Conservation (phyloP, 2,329 filamentous ascomycete genomes). For the Elsinoe necatrix region DNA sequence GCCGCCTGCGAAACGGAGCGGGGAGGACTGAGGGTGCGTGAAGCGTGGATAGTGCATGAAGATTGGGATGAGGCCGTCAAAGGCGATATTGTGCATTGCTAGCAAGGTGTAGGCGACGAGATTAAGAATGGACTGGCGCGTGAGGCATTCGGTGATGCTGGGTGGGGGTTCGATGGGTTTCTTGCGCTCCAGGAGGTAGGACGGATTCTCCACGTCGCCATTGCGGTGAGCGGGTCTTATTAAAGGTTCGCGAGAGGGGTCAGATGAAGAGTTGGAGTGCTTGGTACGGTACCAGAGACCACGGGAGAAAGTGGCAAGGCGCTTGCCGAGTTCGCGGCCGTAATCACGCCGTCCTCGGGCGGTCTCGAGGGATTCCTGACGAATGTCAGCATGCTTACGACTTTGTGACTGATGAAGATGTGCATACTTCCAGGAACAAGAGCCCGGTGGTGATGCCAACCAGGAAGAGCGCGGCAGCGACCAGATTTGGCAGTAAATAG, state of each 20-base stretch:
- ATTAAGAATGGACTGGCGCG: constrained; percentile 64
- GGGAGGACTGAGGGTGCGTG: constrained; percentile 49
- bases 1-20: constrained; percentile 74
- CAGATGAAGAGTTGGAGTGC: constrained; percentile 16
- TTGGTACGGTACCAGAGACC: constrained; percentile 18
- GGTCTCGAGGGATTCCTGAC: constrained; percentile 69
- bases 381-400: constrained; percentile 13
- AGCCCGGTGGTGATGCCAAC: constrained; percentile 64
- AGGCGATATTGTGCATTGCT: constrained; percentile 73
- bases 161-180: constrained; percentile 25
- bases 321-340: constrained; percentile 64
- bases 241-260: constrained; percentile 16
- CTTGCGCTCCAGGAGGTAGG: constrained; percentile 15
- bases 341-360: constrained; percentile 63
- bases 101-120: constrained; percentile 71
- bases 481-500: constrained; percentile 75
- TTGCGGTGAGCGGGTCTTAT: constrained; percentile 12
- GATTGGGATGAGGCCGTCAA: constrained; percentile 79
- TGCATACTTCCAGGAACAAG: constrained; percentile 62
- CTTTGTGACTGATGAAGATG: not conserved
- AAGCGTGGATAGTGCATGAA: constrained; percentile 70
- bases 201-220: constrained; percentile 14
- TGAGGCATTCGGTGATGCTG: constrained; percentile 59
- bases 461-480: constrained; percentile 67
- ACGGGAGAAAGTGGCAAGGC: constrained; percentile 40